A percentile compares a stretch with the other conserved stretches of the same genome.
Conservation (phyloP, 2,329 filamentous ascomycete species). For the Arthrobotrys musiformis region DNA sequence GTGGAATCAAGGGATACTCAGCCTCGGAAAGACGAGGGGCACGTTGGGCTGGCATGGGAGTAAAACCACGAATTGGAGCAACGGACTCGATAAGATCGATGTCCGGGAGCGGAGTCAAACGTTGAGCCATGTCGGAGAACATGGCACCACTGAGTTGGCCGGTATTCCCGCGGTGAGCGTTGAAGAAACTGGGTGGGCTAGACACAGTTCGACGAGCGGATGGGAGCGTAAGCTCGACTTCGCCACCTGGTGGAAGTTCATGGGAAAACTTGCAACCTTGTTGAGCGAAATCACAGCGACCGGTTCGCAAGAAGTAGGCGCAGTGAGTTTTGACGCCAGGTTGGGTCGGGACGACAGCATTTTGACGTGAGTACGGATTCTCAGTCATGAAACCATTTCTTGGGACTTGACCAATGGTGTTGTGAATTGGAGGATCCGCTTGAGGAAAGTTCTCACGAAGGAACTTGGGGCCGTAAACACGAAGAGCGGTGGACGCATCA, state of each 20-base stretch:
- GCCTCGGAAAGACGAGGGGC: not conserved
- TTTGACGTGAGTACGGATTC: constrained; percentile 34
- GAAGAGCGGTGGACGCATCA: constrained; percentile 11
- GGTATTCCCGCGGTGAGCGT: constrained; percentile 13
- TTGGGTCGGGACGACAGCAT: constrained; percentile 35
- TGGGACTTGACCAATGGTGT: constrained; percentile 18
- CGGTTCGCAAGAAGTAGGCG: constrained; percentile 49
- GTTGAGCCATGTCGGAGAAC: constrained; percentile 1
- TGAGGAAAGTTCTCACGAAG: constrained; percentile 46
- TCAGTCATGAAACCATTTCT: not conserved
- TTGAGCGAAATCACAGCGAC: constrained; percentile 54
- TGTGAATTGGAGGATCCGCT: constrained; percentile 31
- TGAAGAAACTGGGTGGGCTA: constrained; percentile 2
- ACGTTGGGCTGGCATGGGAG: not conserved
- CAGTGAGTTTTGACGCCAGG: constrained; percentile 53
- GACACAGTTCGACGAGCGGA: constrained; percentile 10
- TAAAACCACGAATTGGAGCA: not conserved
- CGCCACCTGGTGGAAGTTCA: constrained; percentile 47
- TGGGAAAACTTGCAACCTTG: constrained; percentile 55
- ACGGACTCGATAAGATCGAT: constrained; percentile 7
- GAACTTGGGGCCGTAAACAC: constrained; percentile 40
- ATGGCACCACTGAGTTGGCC: not conserved
- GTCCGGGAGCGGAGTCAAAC: constrained; percentile 1
- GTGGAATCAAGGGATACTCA: not conserved
- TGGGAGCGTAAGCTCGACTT: constrained; percentile 16